Conservation (phyloP, 202 grass and related monocot genomes). For the Zizania palustris region DNA sequence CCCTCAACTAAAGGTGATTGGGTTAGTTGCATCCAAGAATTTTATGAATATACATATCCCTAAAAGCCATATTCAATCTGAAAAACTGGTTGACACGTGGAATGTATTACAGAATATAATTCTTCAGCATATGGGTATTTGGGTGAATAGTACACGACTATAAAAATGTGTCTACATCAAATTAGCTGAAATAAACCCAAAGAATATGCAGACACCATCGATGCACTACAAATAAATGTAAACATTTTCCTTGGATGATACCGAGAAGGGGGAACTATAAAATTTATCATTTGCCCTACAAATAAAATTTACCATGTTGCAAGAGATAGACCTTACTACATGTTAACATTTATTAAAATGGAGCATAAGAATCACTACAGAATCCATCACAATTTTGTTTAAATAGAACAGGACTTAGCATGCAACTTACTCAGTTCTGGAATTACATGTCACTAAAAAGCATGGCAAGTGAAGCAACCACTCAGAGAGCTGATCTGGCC, state of each 20-base stretch:
- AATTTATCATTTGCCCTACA: background rate
- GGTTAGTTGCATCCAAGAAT: background rate
- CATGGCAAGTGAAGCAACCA: conserved; percentile 91
- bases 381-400: background rate
- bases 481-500: conserved; percentile 73
- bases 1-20: background rate
- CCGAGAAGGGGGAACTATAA: background rate
- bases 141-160: background rate
- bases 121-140: background rate
- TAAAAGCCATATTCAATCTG: background rate
- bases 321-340: background rate
- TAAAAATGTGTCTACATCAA: background rate
- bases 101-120: conserved; percentile 1
- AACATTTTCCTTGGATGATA: background rate
- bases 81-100: background rate
- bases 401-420: conserved; percentile 9
- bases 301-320: background rate
- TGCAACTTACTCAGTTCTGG: conserved; percentile 38
- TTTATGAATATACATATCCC: conserved; percentile 21
- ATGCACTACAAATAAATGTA: background rate
- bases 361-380: conserved; percentile 1
- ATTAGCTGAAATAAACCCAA: background rate
- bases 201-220: background rate
- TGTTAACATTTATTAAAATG: background rate
- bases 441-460: conserved; percentile 58